A percentile compares a stretch with the other conserved stretches of the same genome.
These are phyloP conservation scores for Russula abietina DNA, from an alignment of 768 basidiomycete species.

Conservation along the genomic window DNA sequence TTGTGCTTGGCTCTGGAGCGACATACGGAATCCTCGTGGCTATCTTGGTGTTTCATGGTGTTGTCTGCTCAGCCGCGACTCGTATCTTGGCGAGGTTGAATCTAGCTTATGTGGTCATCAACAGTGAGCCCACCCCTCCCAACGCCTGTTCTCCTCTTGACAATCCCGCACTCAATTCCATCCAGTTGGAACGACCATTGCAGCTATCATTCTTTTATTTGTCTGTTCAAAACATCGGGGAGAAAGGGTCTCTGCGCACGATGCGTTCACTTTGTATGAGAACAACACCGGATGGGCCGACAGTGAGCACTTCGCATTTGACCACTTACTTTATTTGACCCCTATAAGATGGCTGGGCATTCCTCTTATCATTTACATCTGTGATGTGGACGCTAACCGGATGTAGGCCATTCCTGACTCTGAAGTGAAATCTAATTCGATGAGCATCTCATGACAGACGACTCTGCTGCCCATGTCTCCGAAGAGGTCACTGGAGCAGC, in stretches of 20 bases:
- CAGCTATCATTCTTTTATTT: conserved; percentile 54
- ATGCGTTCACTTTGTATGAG: conserved; percentile 64
- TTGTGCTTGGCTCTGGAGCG: conserved; percentile 48
- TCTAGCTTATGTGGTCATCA: conserved; percentile 61
- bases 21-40: conserved; percentile 64
- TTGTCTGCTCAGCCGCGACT: conserved; percentile 68
- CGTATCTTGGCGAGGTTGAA: conserved; percentile 60
- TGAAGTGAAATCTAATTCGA: neutral
- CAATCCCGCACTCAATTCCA: neutral
- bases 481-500: conserved; percentile 66
- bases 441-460: conserved; percentile 39
- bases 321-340: neutral
- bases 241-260: conserved; percentile 52
- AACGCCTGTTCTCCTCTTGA: neutral
- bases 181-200: conserved; percentile 58
- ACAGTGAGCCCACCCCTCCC: conserved; percentile 37
- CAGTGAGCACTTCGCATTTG: conserved; percentile 36
- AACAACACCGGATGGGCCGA: conserved; percentile 66
- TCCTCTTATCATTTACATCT: conserved; percentile 63
- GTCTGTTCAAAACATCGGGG: conserved; percentile 45
- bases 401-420: conserved; percentile 39
- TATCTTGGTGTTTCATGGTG: conserved; percentile 59
- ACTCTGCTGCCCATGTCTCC: conserved; percentile 70
- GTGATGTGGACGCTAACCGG: conserved; percentile 80
- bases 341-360: conserved; percentile 62